Conservation (phyloP, 2,329 filamentous ascomycete genomes). For the Aspergillus brasiliensis region DNA sequence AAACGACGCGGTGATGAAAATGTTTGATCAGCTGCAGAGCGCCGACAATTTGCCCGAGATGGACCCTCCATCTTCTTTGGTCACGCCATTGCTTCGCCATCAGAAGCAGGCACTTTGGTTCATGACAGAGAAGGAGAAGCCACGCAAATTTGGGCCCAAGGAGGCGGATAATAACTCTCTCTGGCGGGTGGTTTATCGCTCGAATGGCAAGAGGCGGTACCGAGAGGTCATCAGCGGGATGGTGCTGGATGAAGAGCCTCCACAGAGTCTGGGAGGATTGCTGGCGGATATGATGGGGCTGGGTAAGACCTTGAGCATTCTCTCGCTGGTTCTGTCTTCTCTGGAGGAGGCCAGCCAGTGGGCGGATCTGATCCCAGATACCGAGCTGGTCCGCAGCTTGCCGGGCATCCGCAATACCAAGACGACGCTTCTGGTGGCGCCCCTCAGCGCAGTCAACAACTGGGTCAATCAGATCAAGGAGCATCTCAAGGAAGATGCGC, state of each 20-base stretch:
- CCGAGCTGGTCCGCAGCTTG: conserved; percentile 31
- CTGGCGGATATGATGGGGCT: conserved; percentile 86
- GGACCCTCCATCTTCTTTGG: conserved; percentile 64
- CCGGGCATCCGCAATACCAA: conserved; percentile 64
- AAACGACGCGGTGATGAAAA: conserved; percentile 76
- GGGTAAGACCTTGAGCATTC: conserved; percentile 83
- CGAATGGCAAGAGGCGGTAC: conserved; percentile 64
- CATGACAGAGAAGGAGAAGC: conserved; percentile 76
- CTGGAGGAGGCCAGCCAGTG: conserved; percentile 65
- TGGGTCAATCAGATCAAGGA: conserved; percentile 91
- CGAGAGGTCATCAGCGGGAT: conserved; percentile 85
- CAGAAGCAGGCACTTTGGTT: conserved; percentile 90
- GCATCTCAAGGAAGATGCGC: conserved; percentile 66
- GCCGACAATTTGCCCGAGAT: conserved; percentile 74
- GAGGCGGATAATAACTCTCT: conserved; percentile 70
- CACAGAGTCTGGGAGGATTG: conserved; percentile 71
- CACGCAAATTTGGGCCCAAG: conserved; percentile 58
- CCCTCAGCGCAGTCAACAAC: conserved; percentile 87
- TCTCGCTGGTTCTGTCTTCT: conserved; percentile 73
- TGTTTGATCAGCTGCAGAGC: conserved; percentile 82
- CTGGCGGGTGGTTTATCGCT: conserved; percentile 67
- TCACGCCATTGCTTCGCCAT: conserved; percentile 73
- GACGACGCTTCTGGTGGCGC: conserved; percentile 83
- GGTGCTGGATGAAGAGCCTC: conserved; percentile 60
- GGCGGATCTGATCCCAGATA: conserved; percentile 55